Percentiles rank a stretch among this genome's conserved stretches.
Evolutionary conservation across 208 protist species (phyloP).

Genomic region (Herpetomonas tarakana): DNA sequence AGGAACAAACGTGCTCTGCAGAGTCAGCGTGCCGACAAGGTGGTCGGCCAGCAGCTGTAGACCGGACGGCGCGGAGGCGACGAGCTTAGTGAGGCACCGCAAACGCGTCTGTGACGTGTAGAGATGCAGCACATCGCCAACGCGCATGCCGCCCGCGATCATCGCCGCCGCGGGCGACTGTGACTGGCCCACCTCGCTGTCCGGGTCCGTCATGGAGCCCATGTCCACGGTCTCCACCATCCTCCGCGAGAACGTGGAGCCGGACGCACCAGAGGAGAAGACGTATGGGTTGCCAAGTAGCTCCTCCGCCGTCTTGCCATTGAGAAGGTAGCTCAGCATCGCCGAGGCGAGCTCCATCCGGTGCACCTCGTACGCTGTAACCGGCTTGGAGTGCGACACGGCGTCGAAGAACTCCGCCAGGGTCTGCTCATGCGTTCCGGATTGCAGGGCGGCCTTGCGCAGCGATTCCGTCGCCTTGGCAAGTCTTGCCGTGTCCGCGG

Average conservation of each 20-base stretch:
- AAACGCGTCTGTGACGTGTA: conserved; percentile 40
- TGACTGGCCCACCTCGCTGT: neutral
- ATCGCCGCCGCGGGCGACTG: conserved; percentile 20
- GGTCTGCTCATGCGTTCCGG: conserved; percentile 21
- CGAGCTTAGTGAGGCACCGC: conserved; percentile 36
- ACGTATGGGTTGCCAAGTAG: conserved; percentile 26
- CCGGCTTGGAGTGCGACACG: conserved; percentile 21
- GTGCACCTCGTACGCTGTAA: conserved; percentile 50
- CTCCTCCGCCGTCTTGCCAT: conserved; percentile 21
- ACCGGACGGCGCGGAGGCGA: conserved; percentile 23
- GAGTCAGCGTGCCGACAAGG: conserved; percentile 44
- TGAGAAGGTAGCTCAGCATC: conserved; percentile 43
- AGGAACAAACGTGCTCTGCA: conserved; percentile 50
- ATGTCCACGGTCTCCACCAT: conserved; percentile 8
- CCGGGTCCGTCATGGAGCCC: neutral
- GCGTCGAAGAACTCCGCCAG: conserved; percentile 30
- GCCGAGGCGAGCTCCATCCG: conserved; percentile 30
- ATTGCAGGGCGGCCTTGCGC: neutral
- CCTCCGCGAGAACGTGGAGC: conserved; percentile 22
- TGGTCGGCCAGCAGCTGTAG: conserved; percentile 43
- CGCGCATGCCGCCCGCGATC: conserved; percentile 39
- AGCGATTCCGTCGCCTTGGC: conserved; percentile 7
- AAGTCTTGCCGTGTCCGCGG: neutral
- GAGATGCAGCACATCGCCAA: conserved; percentile 38
- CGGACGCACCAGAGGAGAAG: conserved; percentile 24